phyloP scores from a whole-genome alignment of 345 rosid genomes.

The Dipteronia dyeriana region DNA sequence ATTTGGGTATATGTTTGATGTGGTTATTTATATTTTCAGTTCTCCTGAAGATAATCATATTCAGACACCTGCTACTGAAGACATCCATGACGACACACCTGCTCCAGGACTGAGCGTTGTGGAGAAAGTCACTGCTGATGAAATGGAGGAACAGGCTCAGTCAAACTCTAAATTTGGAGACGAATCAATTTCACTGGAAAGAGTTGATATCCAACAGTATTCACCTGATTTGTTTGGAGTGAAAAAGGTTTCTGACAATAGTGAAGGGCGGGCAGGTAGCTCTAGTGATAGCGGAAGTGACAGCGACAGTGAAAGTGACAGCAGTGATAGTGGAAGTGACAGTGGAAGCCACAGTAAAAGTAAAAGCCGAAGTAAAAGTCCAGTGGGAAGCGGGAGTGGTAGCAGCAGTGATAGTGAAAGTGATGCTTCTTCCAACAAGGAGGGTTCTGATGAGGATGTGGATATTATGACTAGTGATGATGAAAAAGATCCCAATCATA shows the following conservation, averaged over 20 bases:
- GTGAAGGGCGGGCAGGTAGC: conserved; percentile 68
- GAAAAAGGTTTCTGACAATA: conserved; percentile 61
- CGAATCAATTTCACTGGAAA: conserved; percentile 43
- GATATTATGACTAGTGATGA: conserved; percentile 90
- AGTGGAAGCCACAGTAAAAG: conserved; percentile 60
- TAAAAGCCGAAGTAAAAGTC: conserved; percentile 50
- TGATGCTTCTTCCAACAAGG: conserved; percentile 82
- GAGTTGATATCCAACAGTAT: conserved; percentile 47
- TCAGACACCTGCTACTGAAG: conserved; percentile 46
- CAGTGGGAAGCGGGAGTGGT: conserved; percentile 60
- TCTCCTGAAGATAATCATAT: conserved; percentile 66
- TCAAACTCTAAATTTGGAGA: conserved; percentile 39
- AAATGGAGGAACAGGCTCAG: conserved; percentile 40
- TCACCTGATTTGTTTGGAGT: conserved; percentile 65
- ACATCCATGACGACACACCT: conserved; percentile 43
- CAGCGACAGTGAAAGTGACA: conserved; percentile 62
- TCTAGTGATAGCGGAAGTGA: conserved; percentile 87
- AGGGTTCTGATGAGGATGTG: conserved; percentile 91
- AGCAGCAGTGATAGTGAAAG: conserved; percentile 95
- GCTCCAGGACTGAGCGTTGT: conserved; percentile 40
- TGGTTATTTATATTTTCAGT: conserved; percentile 40
- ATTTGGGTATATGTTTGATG: not conserved
- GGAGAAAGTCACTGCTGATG: conserved; percentile 42
- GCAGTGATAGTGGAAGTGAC: conserved; percentile 67
- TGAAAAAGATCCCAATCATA: conserved; percentile 57